Evolutionary conservation across 257 asterid species (phyloP).

Genomic region (Pogostemon cablin): DNA sequence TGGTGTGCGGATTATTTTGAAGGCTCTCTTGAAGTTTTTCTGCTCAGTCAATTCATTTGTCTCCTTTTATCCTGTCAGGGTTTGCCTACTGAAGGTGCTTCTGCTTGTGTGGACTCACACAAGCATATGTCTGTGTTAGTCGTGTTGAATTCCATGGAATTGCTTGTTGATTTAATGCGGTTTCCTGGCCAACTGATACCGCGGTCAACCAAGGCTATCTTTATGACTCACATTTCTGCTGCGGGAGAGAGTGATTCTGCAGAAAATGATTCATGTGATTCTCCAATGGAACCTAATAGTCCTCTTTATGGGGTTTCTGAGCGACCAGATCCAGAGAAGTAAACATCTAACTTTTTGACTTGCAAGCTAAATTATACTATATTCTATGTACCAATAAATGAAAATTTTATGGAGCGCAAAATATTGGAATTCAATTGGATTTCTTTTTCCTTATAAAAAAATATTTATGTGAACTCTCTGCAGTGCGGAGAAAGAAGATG

Average conservation of each 20-base stretch:
- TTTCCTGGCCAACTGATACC: conserved; percentile 94
- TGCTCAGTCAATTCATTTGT: conserved; percentile 27
- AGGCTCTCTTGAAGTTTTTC: conserved; percentile 20
- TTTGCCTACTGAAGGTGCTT: conserved; percentile 86
- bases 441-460: conserved; percentile 10
- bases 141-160: conserved; percentile 74
- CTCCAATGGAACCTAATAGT: conserved; percentile 98
- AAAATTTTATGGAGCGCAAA: conserved; percentile 4
- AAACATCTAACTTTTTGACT: conserved; percentile 22
- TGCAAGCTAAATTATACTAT: conserved; percentile 2
- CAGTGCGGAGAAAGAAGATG: conserved; percentile 90
- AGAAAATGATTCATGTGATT: conserved; percentile 99
- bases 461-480: conserved; percentile 27
- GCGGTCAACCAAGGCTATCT: conserved; percentile 76
- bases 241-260: conserved; percentile 99
- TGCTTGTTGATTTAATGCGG: conserved; percentile 83
- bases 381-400: not conserved
- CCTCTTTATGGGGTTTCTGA: conserved; percentile 91
- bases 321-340: conserved; percentile 81
- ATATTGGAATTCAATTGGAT: not conserved
- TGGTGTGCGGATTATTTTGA: conserved; percentile 7
- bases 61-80: conserved; percentile 58
- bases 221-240: conserved; percentile 85
- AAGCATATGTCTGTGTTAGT: conserved; percentile 95
- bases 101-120: conserved; percentile 81